Percentiles rank a stretch among this genome's conserved stretches.
These are phyloP conservation scores for Penicillium diatomitis DNA, from an alignment of 495 filamentous ascomycete species.

Conservation along the genomic window DNA sequence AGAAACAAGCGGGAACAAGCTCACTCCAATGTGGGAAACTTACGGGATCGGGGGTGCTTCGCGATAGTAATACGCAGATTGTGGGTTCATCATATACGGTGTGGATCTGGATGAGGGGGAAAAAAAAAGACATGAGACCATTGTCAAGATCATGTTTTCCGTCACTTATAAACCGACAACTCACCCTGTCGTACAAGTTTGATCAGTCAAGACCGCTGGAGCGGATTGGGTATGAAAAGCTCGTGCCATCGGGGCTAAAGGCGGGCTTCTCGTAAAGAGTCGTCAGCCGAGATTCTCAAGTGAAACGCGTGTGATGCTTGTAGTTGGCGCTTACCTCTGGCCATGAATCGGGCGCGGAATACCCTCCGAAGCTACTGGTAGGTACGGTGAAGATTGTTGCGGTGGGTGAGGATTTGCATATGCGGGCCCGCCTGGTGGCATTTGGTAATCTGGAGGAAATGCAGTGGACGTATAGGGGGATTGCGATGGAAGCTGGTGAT, in stretches of 20 bases:
- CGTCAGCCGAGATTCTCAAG: too few species aligned
- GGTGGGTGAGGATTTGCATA: constrained; percentile 9
- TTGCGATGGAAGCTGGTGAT: constrained; percentile 9
- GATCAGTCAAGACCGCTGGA: constrained; percentile 5
- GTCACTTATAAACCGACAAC: constrained; percentile 1
- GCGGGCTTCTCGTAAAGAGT: constrained; percentile 4
- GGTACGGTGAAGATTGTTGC: constrained; percentile 9
- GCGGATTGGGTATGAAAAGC: constrained; percentile 9
- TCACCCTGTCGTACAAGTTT: constrained; percentile 16
- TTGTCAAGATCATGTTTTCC: too few species aligned
- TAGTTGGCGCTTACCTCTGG: constrained; percentile 8
- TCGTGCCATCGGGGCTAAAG: constrained; percentile 9
- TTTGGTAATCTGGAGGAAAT: constrained; percentile 10
- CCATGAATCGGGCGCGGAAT: constrained; percentile 8
- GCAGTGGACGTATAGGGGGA: constrained; percentile 12
- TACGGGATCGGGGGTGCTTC: constrained; percentile 14
- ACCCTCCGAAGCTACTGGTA: constrained; percentile 6
- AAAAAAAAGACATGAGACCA: not conserved
- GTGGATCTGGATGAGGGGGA: not conserved
- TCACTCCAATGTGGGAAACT: not conserved
- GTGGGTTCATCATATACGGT: constrained; percentile 17
- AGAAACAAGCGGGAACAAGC: too few species aligned
- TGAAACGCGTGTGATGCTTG: too few species aligned
- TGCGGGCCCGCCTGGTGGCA: constrained; percentile 4
- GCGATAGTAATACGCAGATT: constrained; percentile 14